phyloP scores from a whole-genome alignment of 345 rosid species.

The Balakata baccata region DNA sequence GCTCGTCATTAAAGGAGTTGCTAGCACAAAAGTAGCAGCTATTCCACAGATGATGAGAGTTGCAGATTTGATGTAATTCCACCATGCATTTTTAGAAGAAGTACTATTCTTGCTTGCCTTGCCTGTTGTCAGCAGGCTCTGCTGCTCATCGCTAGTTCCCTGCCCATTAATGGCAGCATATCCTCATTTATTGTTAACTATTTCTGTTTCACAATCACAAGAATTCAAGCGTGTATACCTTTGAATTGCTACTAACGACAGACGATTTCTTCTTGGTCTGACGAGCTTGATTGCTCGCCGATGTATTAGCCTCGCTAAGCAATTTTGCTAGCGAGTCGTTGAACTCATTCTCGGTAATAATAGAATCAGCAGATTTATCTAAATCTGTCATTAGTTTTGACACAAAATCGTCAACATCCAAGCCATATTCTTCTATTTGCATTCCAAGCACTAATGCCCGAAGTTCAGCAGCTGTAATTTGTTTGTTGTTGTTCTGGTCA shows the following conservation, averaged over 20 bases:
- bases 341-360: conserved; percentile 36
- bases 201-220: too few relatives aligned
- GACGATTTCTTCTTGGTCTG: conserved; percentile 1
- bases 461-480: conserved; percentile 36
- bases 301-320: conserved; percentile 24
- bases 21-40: conserved; percentile 25
- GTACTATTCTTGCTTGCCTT: neutral
- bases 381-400: conserved; percentile 34
- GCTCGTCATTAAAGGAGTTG: conserved; percentile 25
- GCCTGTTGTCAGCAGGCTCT: conserved; percentile 20
- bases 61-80: conserved; percentile 36
- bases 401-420: conserved; percentile 23
- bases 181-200: too few relatives aligned
- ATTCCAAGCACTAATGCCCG: conserved; percentile 40
- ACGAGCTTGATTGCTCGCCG: neutral
- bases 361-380: conserved; percentile 27
- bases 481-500: conserved; percentile 23
- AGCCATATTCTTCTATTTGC: conserved; percentile 32
- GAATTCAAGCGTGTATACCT: conserved; percentile 16
- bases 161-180: neutral
- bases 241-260: neutral
- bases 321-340: conserved; percentile 34
- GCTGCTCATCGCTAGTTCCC: conserved; percentile 29
- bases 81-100: conserved; percentile 21
- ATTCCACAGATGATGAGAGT: conserved; percentile 37